Evolutionary conservation across 257 asterid genomes (phyloP).

Genomic region (Solanum rostratum): DNA sequence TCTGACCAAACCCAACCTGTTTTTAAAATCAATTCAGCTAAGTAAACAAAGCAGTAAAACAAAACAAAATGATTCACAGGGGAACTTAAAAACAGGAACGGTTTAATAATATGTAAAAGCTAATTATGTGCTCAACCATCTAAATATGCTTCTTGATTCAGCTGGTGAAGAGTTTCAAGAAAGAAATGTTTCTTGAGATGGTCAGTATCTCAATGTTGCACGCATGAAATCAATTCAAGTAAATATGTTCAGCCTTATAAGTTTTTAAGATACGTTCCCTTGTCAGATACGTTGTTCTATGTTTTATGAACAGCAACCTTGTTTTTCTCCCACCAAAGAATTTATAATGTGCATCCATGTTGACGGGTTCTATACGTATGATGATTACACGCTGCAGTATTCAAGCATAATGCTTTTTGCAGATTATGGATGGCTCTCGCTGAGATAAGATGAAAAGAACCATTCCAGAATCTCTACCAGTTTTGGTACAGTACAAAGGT

Average conservation of each 20-base stretch:
- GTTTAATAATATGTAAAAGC: background rate
- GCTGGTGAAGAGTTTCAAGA: background rate
- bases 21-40: background rate
- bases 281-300: background rate
- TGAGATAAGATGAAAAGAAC: background rate
- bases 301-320: background rate
- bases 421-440: background rate
- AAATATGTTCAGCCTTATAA: background rate
- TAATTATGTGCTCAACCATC: background rate
- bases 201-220: background rate
- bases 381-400: background rate
- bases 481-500: background rate
- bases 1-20: constrained; percentile 98
- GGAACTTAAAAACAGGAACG: background rate
- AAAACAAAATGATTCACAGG: background rate
- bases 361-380: background rate
- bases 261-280: background rate
- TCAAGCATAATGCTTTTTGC: background rate
- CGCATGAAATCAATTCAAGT: background rate
- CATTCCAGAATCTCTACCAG: background rate
- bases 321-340: background rate
- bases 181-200: background rate
- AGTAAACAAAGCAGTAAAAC: too few relatives aligned
- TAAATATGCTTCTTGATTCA: background rate
- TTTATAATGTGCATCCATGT: background rate